These are phyloP conservation scores for Murraya paniculata DNA, from an alignment of 345 rosid genomes.

Conservation along the genomic window DNA sequence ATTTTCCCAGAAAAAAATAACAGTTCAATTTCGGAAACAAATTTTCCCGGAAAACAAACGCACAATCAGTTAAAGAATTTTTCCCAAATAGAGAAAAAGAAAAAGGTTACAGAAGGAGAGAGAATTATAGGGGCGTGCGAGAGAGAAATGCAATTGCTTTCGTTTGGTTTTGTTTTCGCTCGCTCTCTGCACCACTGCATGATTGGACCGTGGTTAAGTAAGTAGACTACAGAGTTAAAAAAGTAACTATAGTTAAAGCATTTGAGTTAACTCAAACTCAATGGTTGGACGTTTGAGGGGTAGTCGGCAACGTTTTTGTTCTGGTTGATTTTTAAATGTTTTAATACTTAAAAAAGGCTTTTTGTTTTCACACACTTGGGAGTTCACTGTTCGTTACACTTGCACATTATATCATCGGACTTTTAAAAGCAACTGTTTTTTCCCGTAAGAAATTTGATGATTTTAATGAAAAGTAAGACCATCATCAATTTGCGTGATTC, in stretches of 20 bases:
- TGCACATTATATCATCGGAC: neutral
- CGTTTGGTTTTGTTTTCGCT: neutral
- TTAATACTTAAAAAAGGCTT: too few species aligned
- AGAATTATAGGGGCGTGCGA: neutral
- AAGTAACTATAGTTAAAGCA: conserved; percentile 36
- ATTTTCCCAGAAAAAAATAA: conserved; percentile 20
- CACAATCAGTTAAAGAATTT: conserved; percentile 15
- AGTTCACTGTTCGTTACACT: neutral
- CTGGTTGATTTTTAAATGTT: neutral
- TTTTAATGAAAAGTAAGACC: conserved; percentile 8
- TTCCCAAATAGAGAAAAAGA: neutral
- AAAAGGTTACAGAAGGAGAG: neutral
- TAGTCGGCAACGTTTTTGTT: conserved; percentile 26
- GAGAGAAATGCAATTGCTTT: neutral
- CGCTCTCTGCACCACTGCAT: conserved; percentile 23
- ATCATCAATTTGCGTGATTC: conserved; percentile 24
- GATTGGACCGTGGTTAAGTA: conserved; percentile 34
- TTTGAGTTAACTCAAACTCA: conserved; percentile 4
- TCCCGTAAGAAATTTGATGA: neutral
- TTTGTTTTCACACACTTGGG: too few species aligned
- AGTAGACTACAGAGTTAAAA: conserved; percentile 7
- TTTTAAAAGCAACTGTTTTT: neutral
- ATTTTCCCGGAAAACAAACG: conserved; percentile 21
- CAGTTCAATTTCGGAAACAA: neutral
- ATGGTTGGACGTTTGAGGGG: conserved; percentile 32